Evolutionary conservation across 768 basidiomycete genomes (phyloP).

Genomic region (Lactarius psammicola): DNA sequence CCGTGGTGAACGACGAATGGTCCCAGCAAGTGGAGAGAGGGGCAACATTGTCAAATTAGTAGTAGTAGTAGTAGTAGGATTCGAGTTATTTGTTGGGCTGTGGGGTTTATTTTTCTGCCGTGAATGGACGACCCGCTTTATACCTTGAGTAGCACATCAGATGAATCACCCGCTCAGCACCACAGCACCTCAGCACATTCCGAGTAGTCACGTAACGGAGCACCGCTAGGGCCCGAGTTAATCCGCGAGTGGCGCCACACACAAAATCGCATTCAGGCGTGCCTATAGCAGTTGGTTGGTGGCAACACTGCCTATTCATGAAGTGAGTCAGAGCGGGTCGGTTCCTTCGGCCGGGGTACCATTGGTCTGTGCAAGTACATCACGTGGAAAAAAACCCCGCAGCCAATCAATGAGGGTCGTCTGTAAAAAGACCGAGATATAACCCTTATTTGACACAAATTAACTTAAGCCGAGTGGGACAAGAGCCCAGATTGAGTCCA

Average conservation of each 20-base stretch:
- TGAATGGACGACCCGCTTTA: background rate
- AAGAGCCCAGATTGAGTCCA: too few relatives aligned
- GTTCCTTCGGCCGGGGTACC: background rate
- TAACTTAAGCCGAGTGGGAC: too few relatives aligned
- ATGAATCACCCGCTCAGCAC: too few relatives aligned
- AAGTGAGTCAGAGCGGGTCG: background rate
- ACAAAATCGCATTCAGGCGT: background rate
- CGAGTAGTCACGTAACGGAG: background rate
- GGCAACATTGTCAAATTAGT: constrained; percentile 1
- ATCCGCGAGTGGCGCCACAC: background rate
- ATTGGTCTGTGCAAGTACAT: background rate
- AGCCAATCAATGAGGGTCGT: background rate
- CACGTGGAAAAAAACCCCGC: background rate
- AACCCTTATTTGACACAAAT: too few relatives aligned
- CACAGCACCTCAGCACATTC: background rate
- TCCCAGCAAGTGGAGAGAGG: background rate
- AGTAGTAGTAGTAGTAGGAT: background rate
- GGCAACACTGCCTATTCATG: background rate
- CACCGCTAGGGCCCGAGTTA: background rate
- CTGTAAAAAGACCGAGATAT: too few relatives aligned
- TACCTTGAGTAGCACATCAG: background rate
- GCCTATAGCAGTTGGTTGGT: too few relatives aligned
- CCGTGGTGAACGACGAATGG: constrained; percentile 3
- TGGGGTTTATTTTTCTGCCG: background rate
- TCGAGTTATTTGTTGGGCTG: background rate